Conservation (phyloP, 768 basidiomycete species). For the Chalciporus sphaerocephalus region DNA sequence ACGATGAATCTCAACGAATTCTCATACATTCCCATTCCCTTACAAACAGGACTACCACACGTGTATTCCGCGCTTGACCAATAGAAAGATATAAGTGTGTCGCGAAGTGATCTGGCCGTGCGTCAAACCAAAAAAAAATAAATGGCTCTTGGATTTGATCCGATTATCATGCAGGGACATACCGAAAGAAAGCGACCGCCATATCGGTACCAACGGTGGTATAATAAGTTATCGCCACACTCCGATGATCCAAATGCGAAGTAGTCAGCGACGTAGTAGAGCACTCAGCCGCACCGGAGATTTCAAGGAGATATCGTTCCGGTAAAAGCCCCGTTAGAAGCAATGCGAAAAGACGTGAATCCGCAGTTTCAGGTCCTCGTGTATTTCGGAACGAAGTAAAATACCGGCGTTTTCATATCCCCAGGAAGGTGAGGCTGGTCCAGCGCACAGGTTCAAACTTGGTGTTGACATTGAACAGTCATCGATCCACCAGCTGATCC, state of each 20-base stretch:
- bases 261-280: not conserved
- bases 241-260: not conserved
- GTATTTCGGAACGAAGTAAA: too few relatives aligned
- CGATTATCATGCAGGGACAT: slow-evolving; percentile 1
- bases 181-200: not conserved
- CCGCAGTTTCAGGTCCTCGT: too few relatives aligned
- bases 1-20: not conserved
- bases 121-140: not conserved
- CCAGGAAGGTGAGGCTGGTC: too few relatives aligned
- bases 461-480: too few relatives aligned
- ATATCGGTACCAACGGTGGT: not conserved
- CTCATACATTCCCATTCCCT: not conserved
- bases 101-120: not conserved
- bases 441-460: too few relatives aligned
- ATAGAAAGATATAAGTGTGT: not conserved
- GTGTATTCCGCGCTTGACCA: not conserved
- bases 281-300: too few relatives aligned
- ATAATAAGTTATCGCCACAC: not conserved
- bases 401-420: too few relatives aligned
- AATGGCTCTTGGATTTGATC: slow-evolving; percentile 8
- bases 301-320: too few relatives aligned
- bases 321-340: too few relatives aligned
- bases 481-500: too few relatives aligned
- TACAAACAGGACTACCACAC: too few relatives aligned
- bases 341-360: too few relatives aligned